Evolutionary conservation across 176 grass and related monocot species (phyloP), one percentile per base, ranked within the genome.

Genomic region (Ensete glaucum): DNA sequence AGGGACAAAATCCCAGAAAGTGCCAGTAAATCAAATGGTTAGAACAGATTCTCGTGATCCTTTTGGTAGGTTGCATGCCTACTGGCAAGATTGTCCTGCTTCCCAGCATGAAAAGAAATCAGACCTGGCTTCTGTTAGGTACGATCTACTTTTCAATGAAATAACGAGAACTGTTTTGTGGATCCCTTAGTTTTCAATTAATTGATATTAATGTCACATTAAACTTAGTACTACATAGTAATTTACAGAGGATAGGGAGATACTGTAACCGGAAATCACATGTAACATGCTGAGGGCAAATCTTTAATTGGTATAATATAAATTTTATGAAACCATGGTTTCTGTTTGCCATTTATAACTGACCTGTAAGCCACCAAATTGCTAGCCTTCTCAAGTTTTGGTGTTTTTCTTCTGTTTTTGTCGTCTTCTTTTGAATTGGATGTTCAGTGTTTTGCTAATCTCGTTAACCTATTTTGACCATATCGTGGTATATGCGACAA

Each of bases 41-140:
- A 92, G 93, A 87, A 97, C 83, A 79, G 93, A 97, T 87, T 89
- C 89, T 60, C 83, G 74, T 8, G 50, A 90, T 81, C 87, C 90
- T 67, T 90, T 84, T 85, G 93, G 90, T 67, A 97, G 90, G 75
- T 81, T 97, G 71, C 93, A 92, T 73, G 78, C 90, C 24, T 92
- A 97, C 77, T 90, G 89, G 87, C 81, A 70, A 70, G 77, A 82
- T 25, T 89, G 83, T 13, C 85, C 87, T 81, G 56, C 66, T 54
- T 92, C 89, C 78, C 82, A 85, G 70, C 79, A 81, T 67, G 85
- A 90, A 85, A 97, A 88, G 74, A 92, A 90, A 81, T 75, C 79
- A 69, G 85, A 88, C 56, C 86, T 97, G 83, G 81, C 83, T 78
- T 85, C 90, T 67, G 72, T 97, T 52, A 97, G 93, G 90, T 93